These are phyloP conservation scores for Cyamopsis tetragonoloba DNA, from an alignment of 306 rosid species.

Conservation along the genomic window DNA sequence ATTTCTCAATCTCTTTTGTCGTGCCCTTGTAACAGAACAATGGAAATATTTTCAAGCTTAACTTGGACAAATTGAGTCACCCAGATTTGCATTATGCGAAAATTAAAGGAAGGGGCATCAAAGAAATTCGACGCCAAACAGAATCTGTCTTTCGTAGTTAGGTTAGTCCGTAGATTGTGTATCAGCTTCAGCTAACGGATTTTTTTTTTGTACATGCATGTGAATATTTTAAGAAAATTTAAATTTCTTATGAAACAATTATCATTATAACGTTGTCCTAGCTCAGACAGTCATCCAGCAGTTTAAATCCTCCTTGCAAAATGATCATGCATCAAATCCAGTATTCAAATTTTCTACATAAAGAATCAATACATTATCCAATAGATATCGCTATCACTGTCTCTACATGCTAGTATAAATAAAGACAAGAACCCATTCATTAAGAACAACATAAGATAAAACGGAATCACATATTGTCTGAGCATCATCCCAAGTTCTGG, in stretches of 20 bases:
- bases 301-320: neutral
- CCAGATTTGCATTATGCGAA: no score
- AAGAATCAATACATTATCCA: constrained; percentile 1
- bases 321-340: neutral
- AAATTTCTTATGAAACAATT: neutral
- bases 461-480: constrained; percentile 37
- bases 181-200: no score
- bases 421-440: constrained; percentile 2
- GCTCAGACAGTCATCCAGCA: neutral
- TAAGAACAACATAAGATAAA: constrained; percentile 21
- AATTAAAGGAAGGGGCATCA: no score
- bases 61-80: no score
- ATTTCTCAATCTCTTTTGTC: no score
- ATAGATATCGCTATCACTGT: neutral
- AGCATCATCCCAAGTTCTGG: constrained; percentile 39
- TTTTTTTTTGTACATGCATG: no score
- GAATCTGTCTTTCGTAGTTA: no score
- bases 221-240: neutral
- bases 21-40: no score
- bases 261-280: neutral
- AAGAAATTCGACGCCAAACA: no score
- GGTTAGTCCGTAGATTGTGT: no score
- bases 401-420: neutral
- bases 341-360: neutral
- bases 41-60: no score